Evolutionary conservation across 1,284 basidiomycete genomes (phyloP).

Genomic region (Ceratobasidium sp.): DNA sequence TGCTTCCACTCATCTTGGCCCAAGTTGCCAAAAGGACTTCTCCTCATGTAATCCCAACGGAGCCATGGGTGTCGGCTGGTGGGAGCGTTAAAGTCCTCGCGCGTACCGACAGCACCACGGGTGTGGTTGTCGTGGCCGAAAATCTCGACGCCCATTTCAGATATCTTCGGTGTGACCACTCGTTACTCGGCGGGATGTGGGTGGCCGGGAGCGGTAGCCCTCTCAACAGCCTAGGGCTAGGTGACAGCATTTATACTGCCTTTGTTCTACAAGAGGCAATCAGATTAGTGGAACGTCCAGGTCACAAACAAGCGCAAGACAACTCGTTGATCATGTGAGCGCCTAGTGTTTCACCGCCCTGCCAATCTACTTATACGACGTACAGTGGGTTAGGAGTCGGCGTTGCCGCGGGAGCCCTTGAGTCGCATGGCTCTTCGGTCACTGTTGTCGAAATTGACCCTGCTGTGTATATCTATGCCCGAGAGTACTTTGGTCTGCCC

Average conservation of each 20-base stretch:
- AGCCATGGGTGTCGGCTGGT: slow-evolving; percentile 59
- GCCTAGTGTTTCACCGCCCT: slow-evolving; percentile 31
- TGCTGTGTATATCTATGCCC: slow-evolving; percentile 82
- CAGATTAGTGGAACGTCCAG: slow-evolving; percentile 63
- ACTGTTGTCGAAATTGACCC: slow-evolving; percentile 88
- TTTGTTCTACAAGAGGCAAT: slow-evolving; percentile 87
- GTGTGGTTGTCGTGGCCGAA: slow-evolving; percentile 80
- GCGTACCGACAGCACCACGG: slow-evolving; percentile 73
- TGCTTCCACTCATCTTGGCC: slow-evolving; percentile 51
- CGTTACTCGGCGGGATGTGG: slow-evolving; percentile 89
- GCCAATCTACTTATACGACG: background rate
- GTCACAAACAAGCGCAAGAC: slow-evolving; percentile 48
- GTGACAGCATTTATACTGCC: slow-evolving; percentile 81
- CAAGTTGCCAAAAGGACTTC: slow-evolving; percentile 59
- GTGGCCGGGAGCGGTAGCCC: slow-evolving; percentile 59
- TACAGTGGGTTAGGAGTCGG: slow-evolving; percentile 84
- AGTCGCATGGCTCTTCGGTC: slow-evolving; percentile 67
- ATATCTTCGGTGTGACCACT: slow-evolving; percentile 86
- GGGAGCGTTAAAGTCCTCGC: slow-evolving; percentile 72
- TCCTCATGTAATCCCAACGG: slow-evolving; percentile 59
- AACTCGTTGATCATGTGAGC: slow-evolving; percentile 73
- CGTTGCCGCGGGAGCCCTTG: slow-evolving; percentile 75
- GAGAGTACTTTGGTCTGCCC: slow-evolving; percentile 76
- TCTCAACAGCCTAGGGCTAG: slow-evolving; percentile 59
- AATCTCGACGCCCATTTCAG: slow-evolving; percentile 66